Percentiles rank a stretch among this genome's conserved stretches.
These are phyloP conservation scores for Guillardia theta DNA, from an alignment of 78 protist genomes.

Conservation along the genomic window DNA sequence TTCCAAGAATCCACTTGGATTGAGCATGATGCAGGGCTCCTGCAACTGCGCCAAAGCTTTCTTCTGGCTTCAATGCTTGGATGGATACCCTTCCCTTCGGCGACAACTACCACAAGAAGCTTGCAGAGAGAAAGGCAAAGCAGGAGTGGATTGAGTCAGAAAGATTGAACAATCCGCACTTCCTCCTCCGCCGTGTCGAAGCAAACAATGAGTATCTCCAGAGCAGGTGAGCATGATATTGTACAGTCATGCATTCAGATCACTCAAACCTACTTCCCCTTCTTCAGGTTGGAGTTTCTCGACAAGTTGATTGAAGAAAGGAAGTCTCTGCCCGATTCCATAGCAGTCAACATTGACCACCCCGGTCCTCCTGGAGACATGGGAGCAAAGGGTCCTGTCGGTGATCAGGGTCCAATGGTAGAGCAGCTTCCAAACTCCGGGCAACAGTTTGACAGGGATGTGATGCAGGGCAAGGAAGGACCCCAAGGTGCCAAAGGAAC, in stretches of 20 bases:
- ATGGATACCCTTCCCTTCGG: slow-evolving; percentile 16
- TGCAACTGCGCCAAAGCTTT: not conserved
- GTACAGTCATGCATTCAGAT: not conserved
- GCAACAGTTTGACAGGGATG: too few species aligned
- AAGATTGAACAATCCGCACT: not conserved
- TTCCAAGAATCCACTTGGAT: too few species aligned
- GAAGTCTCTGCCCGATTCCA: not conserved
- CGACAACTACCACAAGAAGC: not conserved
- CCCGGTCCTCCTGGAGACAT: not conserved
- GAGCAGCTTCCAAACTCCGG: not conserved
- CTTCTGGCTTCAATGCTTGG: not conserved
- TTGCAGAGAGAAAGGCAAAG: not conserved
- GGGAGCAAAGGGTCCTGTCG: not conserved
- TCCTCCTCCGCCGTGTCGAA: slow-evolving; percentile 8
- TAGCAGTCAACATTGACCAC: not conserved
- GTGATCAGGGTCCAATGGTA: not conserved
- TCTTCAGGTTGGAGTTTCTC: not conserved
- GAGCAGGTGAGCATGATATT: not conserved
- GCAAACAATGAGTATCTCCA: not conserved
- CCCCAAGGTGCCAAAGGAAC: not conserved
- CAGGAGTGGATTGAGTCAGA: not conserved
- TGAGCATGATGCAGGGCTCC: too few species aligned
- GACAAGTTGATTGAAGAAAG: not conserved
- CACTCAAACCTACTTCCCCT: not conserved
- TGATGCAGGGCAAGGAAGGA: too few species aligned